phyloP scores from a whole-genome alignment of 2,329 filamentous ascomycete genomes.

The Pleurostoma richardsiae region DNA sequence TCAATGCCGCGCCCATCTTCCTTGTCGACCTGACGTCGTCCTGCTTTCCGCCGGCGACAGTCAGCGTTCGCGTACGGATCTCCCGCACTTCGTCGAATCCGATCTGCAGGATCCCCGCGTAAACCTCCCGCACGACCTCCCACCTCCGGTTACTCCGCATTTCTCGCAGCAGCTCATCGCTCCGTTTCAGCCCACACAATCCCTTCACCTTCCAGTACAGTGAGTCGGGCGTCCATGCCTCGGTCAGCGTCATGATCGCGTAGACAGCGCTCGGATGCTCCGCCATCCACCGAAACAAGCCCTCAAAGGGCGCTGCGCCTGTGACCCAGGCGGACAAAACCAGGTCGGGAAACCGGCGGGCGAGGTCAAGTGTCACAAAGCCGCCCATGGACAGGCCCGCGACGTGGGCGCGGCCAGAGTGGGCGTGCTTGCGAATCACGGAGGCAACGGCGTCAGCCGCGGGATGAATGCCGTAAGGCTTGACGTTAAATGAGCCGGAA shows the following conservation, averaged over 20 bases:
- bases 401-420: conserved; percentile 28
- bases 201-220: conserved; percentile 17
- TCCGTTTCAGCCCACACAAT: conserved; percentile 9
- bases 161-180: conserved; percentile 23
- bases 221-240: background rate
- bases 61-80: conserved; percentile 12
- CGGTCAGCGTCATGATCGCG: background rate
- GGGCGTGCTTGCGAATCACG: conserved; percentile 27
- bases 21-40: conserved; percentile 24
- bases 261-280: background rate
- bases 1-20: conserved; percentile 18
- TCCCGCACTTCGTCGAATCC: no score
- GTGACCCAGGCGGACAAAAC: conserved; percentile 27
- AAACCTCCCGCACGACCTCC: no score
- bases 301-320: conserved; percentile 20
- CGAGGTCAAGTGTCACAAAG: conserved; percentile 26
- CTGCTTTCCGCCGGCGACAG: conserved; percentile 22
- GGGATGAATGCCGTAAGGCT: conserved; percentile 22
- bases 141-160: conserved; percentile 24
- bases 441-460: conserved; percentile 25
- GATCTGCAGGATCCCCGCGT: no score
- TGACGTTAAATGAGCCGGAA: conserved; percentile 25
- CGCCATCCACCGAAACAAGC: conserved; percentile 3
- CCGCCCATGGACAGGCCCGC: conserved; percentile 35
- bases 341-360: conserved; percentile 24